Conservation (phyloP, 495 filamentous ascomycete genomes). For the Lineolata rhizophorae region DNA sequence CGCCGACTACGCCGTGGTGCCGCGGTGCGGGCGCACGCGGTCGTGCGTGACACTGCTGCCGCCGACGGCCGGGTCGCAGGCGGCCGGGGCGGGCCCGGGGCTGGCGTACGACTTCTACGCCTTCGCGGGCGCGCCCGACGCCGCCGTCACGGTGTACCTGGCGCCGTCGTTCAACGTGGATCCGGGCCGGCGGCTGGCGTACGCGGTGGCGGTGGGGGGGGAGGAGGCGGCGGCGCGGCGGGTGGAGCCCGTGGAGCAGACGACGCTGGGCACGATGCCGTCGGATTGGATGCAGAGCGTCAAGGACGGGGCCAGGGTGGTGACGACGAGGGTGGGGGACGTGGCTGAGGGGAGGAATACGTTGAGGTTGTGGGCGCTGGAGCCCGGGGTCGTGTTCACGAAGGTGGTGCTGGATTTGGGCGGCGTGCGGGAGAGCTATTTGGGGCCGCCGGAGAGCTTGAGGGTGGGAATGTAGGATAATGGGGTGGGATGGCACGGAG, state of each 20-base stretch:
- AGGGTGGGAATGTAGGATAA: too few relatives aligned
- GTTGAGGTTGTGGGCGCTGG: conserved; percentile 36
- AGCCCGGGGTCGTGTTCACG: conserved; percentile 44
- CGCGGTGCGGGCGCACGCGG: conserved; percentile 32
- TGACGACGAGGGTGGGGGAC: conserved; percentile 26
- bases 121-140: conserved; percentile 23
- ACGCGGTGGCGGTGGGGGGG: conserved; percentile 34
- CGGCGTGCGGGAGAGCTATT: conserved; percentile 39
- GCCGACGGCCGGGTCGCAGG: conserved; percentile 25
- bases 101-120: conserved; percentile 46
- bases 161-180: conserved; percentile 38
- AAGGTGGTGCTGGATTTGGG: conserved; percentile 47
- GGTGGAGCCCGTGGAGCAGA: too few relatives aligned
- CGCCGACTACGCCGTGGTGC: conserved; percentile 22
- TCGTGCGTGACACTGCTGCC: conserved; percentile 32
- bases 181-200: conserved; percentile 33
- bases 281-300: conserved; percentile 34
- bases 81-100: conserved; percentile 25
- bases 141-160: conserved; percentile 39
- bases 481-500: too few relatives aligned
- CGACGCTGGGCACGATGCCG: conserved; percentile 27
- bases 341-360: conserved; percentile 28
- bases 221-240: too few relatives aligned
- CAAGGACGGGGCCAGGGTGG: conserved; percentile 35
- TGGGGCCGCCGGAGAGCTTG: conserved; percentile 49